Evolutionary conservation across 2,329 filamentous ascomycete species (phyloP).

Genomic region (Pseudopyrenochaeta lycopersici): DNA sequence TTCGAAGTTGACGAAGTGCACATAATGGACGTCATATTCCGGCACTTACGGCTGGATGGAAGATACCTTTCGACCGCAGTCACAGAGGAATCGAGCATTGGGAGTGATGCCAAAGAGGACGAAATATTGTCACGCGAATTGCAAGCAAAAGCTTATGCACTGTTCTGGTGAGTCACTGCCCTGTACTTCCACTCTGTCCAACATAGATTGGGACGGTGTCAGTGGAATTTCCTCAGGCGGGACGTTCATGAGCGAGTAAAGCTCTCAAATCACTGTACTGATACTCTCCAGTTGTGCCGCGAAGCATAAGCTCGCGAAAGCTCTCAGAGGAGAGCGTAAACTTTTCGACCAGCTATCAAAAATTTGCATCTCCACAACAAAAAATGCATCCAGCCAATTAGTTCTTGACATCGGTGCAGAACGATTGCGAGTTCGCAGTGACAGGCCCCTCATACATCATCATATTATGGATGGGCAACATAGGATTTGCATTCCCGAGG

Average conservation of each 20-base stretch:
- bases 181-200: not conserved
- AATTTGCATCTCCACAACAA: conserved; percentile 8
- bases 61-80: conserved; percentile 26
- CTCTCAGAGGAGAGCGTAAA: conserved; percentile 16
- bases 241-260: no score
- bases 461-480: conserved; percentile 11
- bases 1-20: conserved; percentile 23
- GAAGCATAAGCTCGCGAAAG: conserved; percentile 29
- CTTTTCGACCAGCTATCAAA: conserved; percentile 19
- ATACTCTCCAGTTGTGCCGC: conserved; percentile 27
- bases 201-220: no score
- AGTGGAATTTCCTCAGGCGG: no score
- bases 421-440: conserved; percentile 15
- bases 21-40: conserved; percentile 21
- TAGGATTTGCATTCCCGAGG: conserved; percentile 24
- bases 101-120: conserved; percentile 6
- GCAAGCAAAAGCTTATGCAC: conserved; percentile 22
- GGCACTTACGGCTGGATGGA: conserved; percentile 9
- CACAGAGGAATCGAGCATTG: conserved; percentile 17
- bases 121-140: conserved; percentile 10
- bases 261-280: no score
- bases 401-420: conserved; percentile 6
- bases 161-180: conserved; percentile 27
- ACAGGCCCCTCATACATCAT: conserved; percentile 22
- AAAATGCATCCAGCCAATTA: conserved; percentile 19